Base-by-base conservation (phyloP, 2,329 filamentous ascomycete genomes). In the Epichloe festucae region DNA sequence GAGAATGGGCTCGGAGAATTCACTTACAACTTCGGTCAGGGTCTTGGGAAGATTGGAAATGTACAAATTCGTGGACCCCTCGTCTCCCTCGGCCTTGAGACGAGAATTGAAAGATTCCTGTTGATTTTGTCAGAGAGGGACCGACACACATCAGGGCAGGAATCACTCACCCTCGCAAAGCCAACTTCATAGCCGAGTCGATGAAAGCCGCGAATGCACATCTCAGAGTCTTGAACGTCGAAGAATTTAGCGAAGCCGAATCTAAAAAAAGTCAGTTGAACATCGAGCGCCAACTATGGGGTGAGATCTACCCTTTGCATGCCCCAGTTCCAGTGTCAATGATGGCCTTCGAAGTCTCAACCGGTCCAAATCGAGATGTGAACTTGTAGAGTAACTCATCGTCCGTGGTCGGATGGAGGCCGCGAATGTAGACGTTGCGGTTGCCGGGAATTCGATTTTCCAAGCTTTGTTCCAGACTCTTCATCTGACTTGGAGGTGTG, bases 231-330 rank as follows among this genome's bases (percentile, higher is more conserved):
- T 51, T 84, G 82, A 56, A 87, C 86, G 60, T 87, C 85, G 66
- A 79, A 86, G 67, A 95, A 98, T 69, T 96, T 95, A 67, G 95
- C 91, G 65, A 98, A 98, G 5, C 93, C 93, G 64, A 97, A 98
- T 14, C 93, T 97, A 60, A n/a, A 5, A 5, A 11, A 36, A 12
- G 31, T 56, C 11, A 61, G 52, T 45, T 34, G 19, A 15, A 14
- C 44, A n/a, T 27, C 4, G 39, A 43, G 15, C 15, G n/a, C 6
- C 27, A 21, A 27, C 51, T 43, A 46, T 12, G 8, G 44, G 23
- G 31, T 10, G 19, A 40, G 35, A 70, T 77, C 62, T 72, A 95
- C 93, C 93, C 93, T 72, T 98, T 98, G 80, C 93, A 98, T 56
- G 89, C 84, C 54, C 89, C 88, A 47, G 89, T 95, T 59, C 86